Base-by-base conservation (phyloP, 345 rosid species). In the Raphanus raphanistrum region DNA sequence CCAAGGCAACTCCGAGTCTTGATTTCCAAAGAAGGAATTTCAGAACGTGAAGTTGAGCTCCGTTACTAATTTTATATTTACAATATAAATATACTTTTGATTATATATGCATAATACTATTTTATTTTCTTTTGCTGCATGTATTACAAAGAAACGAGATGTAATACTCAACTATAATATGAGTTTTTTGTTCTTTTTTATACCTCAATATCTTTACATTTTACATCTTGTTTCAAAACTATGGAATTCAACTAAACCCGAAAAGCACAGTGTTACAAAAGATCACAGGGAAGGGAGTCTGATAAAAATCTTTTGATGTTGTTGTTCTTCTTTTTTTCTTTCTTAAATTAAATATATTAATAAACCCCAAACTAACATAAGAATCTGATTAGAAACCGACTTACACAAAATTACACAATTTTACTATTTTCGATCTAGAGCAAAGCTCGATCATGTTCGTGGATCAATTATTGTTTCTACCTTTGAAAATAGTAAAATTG, bases 111-210 rank as follows among this genome's bases (percentile, higher is more conserved):
- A 62, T 26, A 52, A 28, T 35, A 35, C 7, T 35, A 8, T 35
- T 35, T 7, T 31, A 2, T 7, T 31, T 3, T 33, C 4, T 6
- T 63, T 12, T 55, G 12, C 6, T 29, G 5, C 5, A 52, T 38
- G 71, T 77, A 77, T 16, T 5, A 62, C 41, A 12, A 28, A 0
- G 3, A 48, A 13, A 76, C 8, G 52, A 36, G 2, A 77, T 72
- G 76, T 78, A 78, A 66, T 66, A 59, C 17, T 41, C 81, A 72
- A 72, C 73, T 72, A 72, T 66, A 73, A 62, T 68, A 76, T 60
- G 82, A 60, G 78, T 79, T 79, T 70, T 12, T 21, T 60, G 58
- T 33, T 66, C 62, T 79, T 68, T 60, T 27, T 60, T 27, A 67
- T 52, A 72, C 25, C 36, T 52, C 33, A 79, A 62, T 8, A 61